Evolutionary conservation across 768 basidiomycete genomes (phyloP).

Genomic region (Russula emetica): DNA sequence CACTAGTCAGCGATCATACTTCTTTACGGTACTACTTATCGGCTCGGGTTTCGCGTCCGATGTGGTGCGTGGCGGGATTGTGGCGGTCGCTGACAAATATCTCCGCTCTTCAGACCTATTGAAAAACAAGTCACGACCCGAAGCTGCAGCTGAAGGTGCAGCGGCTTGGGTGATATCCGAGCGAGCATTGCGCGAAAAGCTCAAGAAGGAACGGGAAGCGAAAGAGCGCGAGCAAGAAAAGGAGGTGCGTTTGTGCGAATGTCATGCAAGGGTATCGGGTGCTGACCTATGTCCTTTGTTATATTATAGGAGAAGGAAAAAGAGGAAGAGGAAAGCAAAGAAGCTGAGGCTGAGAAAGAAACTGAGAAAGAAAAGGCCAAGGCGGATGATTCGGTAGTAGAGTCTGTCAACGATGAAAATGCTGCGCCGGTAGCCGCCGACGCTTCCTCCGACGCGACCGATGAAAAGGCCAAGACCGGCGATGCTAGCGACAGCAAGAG

Average conservation of each 20-base stretch:
- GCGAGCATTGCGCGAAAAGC: constrained; percentile 67
- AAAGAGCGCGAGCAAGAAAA: constrained; percentile 62
- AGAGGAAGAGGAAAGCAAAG: constrained; percentile 62
- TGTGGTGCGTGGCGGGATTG: constrained; percentile 25
- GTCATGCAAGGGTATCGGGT: constrained; percentile 4
- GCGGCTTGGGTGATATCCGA: constrained; percentile 71
- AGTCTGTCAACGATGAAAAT: constrained; percentile 29
- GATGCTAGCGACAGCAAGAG: constrained; percentile 31
- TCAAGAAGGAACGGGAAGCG: constrained; percentile 70
- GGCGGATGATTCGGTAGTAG: constrained; percentile 27
- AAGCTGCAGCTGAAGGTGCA: constrained; percentile 64
- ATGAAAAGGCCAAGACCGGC: constrained; percentile 40
- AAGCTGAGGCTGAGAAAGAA: constrained; percentile 43
- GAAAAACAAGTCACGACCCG: constrained; percentile 79
- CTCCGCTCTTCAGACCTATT: constrained; percentile 53
- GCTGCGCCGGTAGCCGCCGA: constrained; percentile 29
- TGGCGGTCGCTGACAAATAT: constrained; percentile 30
- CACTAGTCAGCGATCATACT: constrained; percentile 28
- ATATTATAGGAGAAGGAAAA: constrained; percentile 56
- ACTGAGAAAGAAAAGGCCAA: constrained; percentile 38
- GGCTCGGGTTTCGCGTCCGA: constrained; percentile 20
- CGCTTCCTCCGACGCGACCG: constrained; percentile 30
- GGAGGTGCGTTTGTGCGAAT: constrained; percentile 45
- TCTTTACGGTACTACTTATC: constrained; percentile 16
- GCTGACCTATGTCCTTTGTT: constrained; percentile 26